These are phyloP conservation scores for Auricularia heimuer DNA, from an alignment of 768 basidiomycete species.

Conservation along the genomic window DNA sequence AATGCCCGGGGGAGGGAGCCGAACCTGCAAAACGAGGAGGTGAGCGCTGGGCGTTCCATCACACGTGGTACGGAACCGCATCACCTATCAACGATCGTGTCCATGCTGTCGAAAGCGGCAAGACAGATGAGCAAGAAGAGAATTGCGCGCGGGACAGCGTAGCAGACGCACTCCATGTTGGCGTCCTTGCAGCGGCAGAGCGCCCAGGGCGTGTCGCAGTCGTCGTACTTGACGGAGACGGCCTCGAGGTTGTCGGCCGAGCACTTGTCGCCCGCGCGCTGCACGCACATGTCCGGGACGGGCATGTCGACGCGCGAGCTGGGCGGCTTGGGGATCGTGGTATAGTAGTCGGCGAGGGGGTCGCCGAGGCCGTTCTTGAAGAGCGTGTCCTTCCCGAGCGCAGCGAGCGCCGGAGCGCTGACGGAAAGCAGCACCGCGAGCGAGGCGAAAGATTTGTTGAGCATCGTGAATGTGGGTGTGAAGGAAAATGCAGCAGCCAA, in stretches of 20 bases:
- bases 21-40: not conserved
- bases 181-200: conserved; percentile 1
- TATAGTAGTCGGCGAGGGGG: not conserved
- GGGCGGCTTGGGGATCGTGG: not conserved
- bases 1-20: not conserved
- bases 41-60: not conserved
- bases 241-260: not conserved
- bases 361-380: conserved; percentile 2
- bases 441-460: not conserved
- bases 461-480: not conserved
- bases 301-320: not conserved
- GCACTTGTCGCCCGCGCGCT: not conserved
- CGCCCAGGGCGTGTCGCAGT: not conserved
- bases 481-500: not conserved
- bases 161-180: not conserved
- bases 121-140: not conserved
- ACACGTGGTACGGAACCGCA: not conserved
- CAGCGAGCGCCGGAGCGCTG: not conserved
- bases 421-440: not conserved
- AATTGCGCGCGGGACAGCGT: not conserved
- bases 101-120: not conserved
- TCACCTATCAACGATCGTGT: not conserved
- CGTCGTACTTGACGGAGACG: conserved; percentile 3
- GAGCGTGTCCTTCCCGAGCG: conserved; percentile 1
- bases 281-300: not conserved